Conservation (phyloP, 1,284 basidiomycete species). For the Marasmius fiardii region DNA sequence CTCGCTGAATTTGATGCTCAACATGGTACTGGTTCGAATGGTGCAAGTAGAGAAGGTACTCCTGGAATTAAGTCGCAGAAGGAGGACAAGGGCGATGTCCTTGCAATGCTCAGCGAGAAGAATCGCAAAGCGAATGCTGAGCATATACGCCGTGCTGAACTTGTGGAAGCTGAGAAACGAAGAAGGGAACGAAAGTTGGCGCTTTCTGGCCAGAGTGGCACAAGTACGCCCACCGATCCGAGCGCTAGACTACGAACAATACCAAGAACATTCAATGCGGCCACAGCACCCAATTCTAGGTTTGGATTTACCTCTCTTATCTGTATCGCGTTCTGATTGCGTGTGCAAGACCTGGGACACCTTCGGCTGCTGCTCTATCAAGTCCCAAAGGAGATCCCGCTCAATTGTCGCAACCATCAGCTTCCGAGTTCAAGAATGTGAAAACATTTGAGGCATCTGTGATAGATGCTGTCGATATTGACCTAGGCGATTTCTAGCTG, state of each 20-base stretch:
- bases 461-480: slow-evolving; percentile 68
- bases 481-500: slow-evolving; percentile 70
- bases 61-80: slow-evolving; percentile 17
- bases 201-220: slow-evolving; percentile 36
- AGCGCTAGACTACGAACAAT: slow-evolving; percentile 61
- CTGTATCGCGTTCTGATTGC: slow-evolving; percentile 8
- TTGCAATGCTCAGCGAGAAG: slow-evolving; percentile 83
- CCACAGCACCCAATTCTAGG: slow-evolving; percentile 41
- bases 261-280: slow-evolving; percentile 46
- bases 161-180: slow-evolving; percentile 62
- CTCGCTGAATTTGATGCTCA: slow-evolving; percentile 49
- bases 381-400: slow-evolving; percentile 28
- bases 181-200: slow-evolving; percentile 61
- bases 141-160: slow-evolving; percentile 73
- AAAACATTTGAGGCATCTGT: slow-evolving; percentile 56
- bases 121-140: slow-evolving; percentile 83
- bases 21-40: slow-evolving; percentile 1
- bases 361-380: slow-evolving; percentile 38
- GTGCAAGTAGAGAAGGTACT: background rate
- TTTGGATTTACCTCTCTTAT: slow-evolving; percentile 29
- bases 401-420: slow-evolving; percentile 20
- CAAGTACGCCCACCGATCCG: slow-evolving; percentile 51
- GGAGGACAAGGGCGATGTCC: slow-evolving; percentile 46
- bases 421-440: slow-evolving; percentile 22
- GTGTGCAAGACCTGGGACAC: slow-evolving; percentile 46